Base-by-base conservation (phyloP, 257 asterid genomes). In the Ballota nigra region DNA sequence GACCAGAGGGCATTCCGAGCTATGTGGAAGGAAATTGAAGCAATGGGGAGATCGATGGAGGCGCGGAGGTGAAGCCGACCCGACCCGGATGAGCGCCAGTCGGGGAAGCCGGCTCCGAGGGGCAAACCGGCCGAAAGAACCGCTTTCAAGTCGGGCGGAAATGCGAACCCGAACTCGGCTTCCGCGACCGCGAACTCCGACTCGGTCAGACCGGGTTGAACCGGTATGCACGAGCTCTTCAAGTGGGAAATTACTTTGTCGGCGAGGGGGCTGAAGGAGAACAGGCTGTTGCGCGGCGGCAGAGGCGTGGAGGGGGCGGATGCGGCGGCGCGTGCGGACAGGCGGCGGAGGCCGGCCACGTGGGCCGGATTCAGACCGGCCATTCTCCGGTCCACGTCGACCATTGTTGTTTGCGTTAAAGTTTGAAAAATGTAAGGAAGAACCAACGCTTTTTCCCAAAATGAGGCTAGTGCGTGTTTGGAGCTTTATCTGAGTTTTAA, bases 371-470 rank as follows among this genome's bases (percentile, higher is more conserved):
- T 93, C 23, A 91, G 81, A 38, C 98, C 97, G 70, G 87, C 61
- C 98, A 93, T 93, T 63, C 97, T 86, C 84, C 97, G 90, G 84
- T 93, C 98, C 4, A 93, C 98, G 78, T 93, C 98, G n/a, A 93
- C 98, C 98, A 93, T 92, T 75, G 15, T 72, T 3, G 41, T 28
- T 70, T 3, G 7, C 4, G 11, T 28, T 1, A 0, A 7, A 7
- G 10, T 60, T 36, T 66, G 16, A 26, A n/a, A n/a, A n/a, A n/a
- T n/a, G n/a, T n/a, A n/a, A n/a, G n/a, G 59, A 20, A 18, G 8
- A 33, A 9, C n/a, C 12, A 43, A 52, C 0, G 23, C 41, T 55
- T 64, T 72, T 12, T 56, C 26, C 8, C 38, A 6, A 45, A 68
- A 60, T 56, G 9, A 53, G 24, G 7, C 2, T 22, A 29, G 64